Percentiles rank a stretch among this genome's conserved stretches.
Conservation (phyloP, 768 basidiomycete genomes). For the Wakefieldia striispora region DNA sequence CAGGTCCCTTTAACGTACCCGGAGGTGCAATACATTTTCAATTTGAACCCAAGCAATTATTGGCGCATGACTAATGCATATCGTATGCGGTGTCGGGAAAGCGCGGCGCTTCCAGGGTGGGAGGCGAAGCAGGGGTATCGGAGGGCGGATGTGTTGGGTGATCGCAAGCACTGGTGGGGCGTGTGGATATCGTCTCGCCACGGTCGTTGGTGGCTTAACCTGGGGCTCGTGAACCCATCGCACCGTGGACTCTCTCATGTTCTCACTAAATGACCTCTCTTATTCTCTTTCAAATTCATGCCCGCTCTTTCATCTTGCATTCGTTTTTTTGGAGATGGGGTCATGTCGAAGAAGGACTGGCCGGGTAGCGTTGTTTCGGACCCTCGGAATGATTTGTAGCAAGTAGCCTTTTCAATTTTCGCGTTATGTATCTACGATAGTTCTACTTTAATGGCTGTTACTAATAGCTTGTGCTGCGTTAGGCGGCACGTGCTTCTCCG, state of each 20-base stretch:
- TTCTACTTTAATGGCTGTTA: not conserved
- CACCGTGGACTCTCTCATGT: slow-evolving; percentile 9
- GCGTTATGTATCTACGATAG: slow-evolving; percentile 1
- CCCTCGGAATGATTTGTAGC: slow-evolving; percentile 12
- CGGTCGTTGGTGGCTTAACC: slow-evolving; percentile 43
- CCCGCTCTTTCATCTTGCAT: not conserved
- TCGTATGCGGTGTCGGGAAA: slow-evolving; percentile 36
- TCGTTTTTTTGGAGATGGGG: not conserved
- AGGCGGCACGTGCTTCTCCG: no score
- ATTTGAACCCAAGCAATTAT: slow-evolving; percentile 18
- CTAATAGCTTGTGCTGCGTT: no score
- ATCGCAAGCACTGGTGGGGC: slow-evolving; percentile 45
- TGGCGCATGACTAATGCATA: slow-evolving; percentile 27
- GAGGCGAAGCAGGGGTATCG: slow-evolving; percentile 40
- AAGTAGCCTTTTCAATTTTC: slow-evolving; percentile 4
- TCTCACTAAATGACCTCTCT: not conserved
- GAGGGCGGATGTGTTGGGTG: slow-evolving; percentile 52
- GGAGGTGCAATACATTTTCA: slow-evolving; percentile 26
- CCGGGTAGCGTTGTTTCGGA: not conserved
- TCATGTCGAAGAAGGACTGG: no score
- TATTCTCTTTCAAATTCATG: not conserved
- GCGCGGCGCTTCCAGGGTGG: slow-evolving; percentile 39
- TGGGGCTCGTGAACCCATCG: slow-evolving; percentile 38
- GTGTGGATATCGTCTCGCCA: slow-evolving; percentile 31
- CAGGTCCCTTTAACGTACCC: slow-evolving; percentile 38